Evolutionary conservation across 768 basidiomycete species (phyloP), one percentile per base, ranked within the genome.

Genomic region (Pleurotus tuber-regium): DNA sequence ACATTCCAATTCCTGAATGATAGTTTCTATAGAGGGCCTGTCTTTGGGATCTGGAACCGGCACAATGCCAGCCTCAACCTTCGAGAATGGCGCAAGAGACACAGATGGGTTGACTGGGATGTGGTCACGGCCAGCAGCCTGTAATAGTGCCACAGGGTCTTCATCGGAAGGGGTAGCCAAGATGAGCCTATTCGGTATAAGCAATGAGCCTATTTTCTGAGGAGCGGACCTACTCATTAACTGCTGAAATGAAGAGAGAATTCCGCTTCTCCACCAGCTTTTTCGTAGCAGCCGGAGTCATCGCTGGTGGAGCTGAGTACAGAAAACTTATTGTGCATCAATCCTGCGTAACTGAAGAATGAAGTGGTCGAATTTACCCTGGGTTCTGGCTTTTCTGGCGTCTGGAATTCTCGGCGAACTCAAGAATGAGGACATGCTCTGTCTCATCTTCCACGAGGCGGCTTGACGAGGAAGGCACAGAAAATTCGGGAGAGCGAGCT

Each of bases 261-360:
- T 92, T 90, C 44, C 91, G 72, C 54, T 76, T 78, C 57, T 87
- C 82, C 30, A 93, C 77, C 2, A 93, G 73, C 52, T 83, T 86
- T 59, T 87, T 86, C 16, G 81, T 73, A 16, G 79, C 80, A 7
- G 73, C 68, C 6, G 84, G 79, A 0, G 80, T 78, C 55, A 86
- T 62, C 4, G 82, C 56, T 6, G 71, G 61, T 3, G 69, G 57
- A 30, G 65, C n/a, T n/a, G 57, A 18, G 63, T 57, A 28, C n/a
- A 71, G 47, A 16, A 63, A 39, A 19, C 60, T 59, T 43, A 67
- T 67, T 51, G 29, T 57, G 44, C 24, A 47, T 52, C 36, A 50
- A 33, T 44, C 9, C 52, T 18, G 28, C n/a, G 29, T 43, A 38
- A 23, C 25, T 8, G 9, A 8, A 7, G 9, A 4, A 33, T 44